Evolutionary conservation across 768 basidiomycete species (phyloP).

Genomic region (Tricholoma bakamatsutake): DNA sequence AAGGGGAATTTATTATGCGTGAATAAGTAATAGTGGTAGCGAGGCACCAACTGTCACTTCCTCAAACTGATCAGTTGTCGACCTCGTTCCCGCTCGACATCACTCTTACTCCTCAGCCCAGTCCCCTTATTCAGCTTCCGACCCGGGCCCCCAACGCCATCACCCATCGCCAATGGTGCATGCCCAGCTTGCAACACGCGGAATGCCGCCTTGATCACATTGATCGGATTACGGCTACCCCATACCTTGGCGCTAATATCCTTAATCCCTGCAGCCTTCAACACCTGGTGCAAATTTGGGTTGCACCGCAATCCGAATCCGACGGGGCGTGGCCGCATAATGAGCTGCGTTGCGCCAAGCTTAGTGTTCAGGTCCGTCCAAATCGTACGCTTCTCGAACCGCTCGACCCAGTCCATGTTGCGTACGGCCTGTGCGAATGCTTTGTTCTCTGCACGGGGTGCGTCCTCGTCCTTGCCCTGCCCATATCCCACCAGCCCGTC

Average conservation of each 20-base stretch:
- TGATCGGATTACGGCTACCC: slow-evolving; percentile 82
- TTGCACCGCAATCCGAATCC: slow-evolving; percentile 93
- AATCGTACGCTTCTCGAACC: slow-evolving; percentile 93
- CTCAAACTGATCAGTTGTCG: slow-evolving; percentile 67
- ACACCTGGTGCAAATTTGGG: slow-evolving; percentile 81
- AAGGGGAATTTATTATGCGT: background rate
- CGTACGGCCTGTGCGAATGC: slow-evolving; percentile 68
- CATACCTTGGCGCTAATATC: slow-evolving; percentile 94
- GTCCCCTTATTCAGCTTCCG: slow-evolving; percentile 68
- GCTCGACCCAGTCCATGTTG: slow-evolving; percentile 88
- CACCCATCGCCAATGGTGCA: slow-evolving; percentile 74
- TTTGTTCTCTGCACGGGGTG: slow-evolving; percentile 45
- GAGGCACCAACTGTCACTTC: slow-evolving; percentile 25
- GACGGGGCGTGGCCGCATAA: slow-evolving; percentile 75
- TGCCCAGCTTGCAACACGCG: slow-evolving; percentile 83
- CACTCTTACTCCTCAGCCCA: slow-evolving; percentile 60
- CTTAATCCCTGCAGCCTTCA: slow-evolving; percentile 92
- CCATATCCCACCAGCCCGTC: slow-evolving; percentile 80
- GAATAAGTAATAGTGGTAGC: background rate
- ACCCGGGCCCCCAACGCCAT: slow-evolving; percentile 71
- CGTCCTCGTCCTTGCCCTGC: slow-evolving; percentile 68
- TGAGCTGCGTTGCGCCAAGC: slow-evolving; percentile 75
- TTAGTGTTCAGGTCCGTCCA: slow-evolving; percentile 88
- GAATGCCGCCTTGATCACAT: slow-evolving; percentile 82
- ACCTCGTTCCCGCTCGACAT: slow-evolving; percentile 79